These are phyloP conservation scores for Apostasia ramifera DNA, from an alignment of 106 monocot genomes.

Conservation along the genomic window DNA sequence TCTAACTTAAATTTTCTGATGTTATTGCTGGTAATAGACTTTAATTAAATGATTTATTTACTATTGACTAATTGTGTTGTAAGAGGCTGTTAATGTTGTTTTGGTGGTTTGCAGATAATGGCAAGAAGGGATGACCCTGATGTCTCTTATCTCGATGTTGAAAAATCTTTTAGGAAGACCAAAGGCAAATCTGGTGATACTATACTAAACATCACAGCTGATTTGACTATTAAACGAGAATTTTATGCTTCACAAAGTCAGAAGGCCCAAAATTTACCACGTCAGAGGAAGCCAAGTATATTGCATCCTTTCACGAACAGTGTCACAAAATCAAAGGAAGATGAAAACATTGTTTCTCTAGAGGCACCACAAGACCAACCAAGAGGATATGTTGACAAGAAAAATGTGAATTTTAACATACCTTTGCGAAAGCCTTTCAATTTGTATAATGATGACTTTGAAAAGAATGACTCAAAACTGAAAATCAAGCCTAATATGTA, in stretches of 20 bases:
- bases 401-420: constrained; percentile 17
- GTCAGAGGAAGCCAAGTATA: constrained; percentile 13
- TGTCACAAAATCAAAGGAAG: constrained; percentile 8
- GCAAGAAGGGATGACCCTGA: constrained; percentile 63
- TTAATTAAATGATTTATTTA: neutral
- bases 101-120: constrained; percentile 42
- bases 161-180: constrained; percentile 58
- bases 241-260: constrained; percentile 2
- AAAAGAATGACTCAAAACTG: constrained; percentile 32
- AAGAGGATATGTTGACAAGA: neutral
- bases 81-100: neutral
- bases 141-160: constrained; percentile 67
- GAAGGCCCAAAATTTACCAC: neutral
- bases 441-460: constrained; percentile 44
- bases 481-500: constrained; percentile 58
- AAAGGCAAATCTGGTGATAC: constrained; percentile 35
- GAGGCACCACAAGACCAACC: constrained; percentile 3
- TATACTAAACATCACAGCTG: constrained; percentile 12
- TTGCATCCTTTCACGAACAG: constrained; percentile 29
- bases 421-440: constrained; percentile 54
- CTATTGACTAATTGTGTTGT: neutral
- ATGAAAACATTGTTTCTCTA: neutral
- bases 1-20: neutral
- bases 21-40: neutral
- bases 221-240: constrained; percentile 6